Percentiles rank a stretch among this genome's conserved stretches.
Evolutionary conservation across 306 rosid genomes (phyloP).

Genomic region (Hippophae gyantsensis): DNA sequence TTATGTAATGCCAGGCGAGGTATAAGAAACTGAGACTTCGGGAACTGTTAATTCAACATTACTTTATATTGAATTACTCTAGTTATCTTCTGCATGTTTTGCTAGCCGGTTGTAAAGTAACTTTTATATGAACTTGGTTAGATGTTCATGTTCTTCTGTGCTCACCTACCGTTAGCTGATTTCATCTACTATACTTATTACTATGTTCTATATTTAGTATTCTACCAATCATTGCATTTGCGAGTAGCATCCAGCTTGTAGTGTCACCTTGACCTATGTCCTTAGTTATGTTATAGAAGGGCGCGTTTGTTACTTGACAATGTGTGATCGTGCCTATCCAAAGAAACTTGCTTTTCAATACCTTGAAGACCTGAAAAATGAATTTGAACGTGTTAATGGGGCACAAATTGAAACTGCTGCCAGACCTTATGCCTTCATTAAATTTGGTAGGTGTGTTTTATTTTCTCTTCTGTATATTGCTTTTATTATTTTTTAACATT

Average conservation of each 20-base stretch:
- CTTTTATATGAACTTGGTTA: background rate
- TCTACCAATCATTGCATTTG: background rate
- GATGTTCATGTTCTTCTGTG: background rate
- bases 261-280: constrained; percentile 47
- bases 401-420: constrained; percentile 98
- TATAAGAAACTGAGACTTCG: too few relatives aligned
- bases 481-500: constrained; percentile 1
- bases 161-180: background rate
- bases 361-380: constrained; percentile 95
- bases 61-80: too few relatives aligned
- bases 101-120: too few relatives aligned
- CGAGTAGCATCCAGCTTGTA: constrained; percentile 16
- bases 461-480: background rate
- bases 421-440: constrained; percentile 97
- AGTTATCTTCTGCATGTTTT: too few relatives aligned
- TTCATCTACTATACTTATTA: background rate
- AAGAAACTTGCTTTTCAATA: constrained; percentile 99
- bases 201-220: background rate
- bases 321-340: constrained; percentile 98
- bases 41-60: too few relatives aligned
- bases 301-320: constrained; percentile 92
- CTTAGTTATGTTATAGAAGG: constrained; percentile 88
- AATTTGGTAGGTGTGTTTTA: constrained; percentile 60
- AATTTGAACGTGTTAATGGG: constrained; percentile 89
- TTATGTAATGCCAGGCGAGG: too few relatives aligned